Conservation (phyloP, 495 filamentous ascomycete species). For the Tuber melanosporum region DNA sequence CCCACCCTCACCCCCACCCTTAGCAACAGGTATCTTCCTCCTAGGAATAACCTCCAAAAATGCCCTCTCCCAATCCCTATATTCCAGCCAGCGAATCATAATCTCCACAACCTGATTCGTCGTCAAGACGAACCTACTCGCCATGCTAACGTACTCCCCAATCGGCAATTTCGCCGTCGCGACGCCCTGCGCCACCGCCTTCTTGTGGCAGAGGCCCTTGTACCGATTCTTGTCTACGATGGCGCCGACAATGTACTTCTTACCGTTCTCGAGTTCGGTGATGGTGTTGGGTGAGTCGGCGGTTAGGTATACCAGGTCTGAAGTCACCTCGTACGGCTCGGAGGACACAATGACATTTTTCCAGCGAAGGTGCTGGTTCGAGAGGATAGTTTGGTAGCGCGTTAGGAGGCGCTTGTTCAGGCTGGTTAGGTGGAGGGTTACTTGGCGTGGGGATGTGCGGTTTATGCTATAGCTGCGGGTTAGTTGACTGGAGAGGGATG, state of each 20-base stretch:
- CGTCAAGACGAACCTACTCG: constrained; percentile 70
- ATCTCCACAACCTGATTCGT: constrained; percentile 97
- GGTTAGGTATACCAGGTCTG: constrained; percentile 69
- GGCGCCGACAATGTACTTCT: constrained; percentile 87
- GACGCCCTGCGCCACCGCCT: constrained; percentile 65
- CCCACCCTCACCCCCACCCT: constrained; percentile 7
- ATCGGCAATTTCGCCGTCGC: constrained; percentile 88
- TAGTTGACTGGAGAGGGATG: constrained; percentile 73
- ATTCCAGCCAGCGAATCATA: constrained; percentile 85
- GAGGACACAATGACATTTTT: constrained; percentile 64
- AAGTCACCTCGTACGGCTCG: constrained; percentile 42
- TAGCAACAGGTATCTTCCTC: constrained; percentile 62
- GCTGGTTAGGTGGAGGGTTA: constrained; percentile 66
- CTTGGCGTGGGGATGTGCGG: constrained; percentile 55
- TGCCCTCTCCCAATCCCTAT: constrained; percentile 79
- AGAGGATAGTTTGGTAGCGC: constrained; percentile 68
- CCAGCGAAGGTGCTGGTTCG: constrained; percentile 66
- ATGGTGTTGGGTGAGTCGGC: constrained; percentile 79
- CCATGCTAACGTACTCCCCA: constrained; percentile 84
- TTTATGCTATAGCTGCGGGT: constrained; percentile 87
- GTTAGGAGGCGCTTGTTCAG: constrained; percentile 69
- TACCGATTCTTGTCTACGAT: constrained; percentile 92
- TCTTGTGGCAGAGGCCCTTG: constrained; percentile 72
- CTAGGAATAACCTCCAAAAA: constrained; percentile 81
- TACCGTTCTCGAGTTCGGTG: constrained; percentile 69